These are phyloP conservation scores for Penicillium thymicola DNA, from an alignment of 2,329 filamentous ascomycete species.

Conservation along the genomic window DNA sequence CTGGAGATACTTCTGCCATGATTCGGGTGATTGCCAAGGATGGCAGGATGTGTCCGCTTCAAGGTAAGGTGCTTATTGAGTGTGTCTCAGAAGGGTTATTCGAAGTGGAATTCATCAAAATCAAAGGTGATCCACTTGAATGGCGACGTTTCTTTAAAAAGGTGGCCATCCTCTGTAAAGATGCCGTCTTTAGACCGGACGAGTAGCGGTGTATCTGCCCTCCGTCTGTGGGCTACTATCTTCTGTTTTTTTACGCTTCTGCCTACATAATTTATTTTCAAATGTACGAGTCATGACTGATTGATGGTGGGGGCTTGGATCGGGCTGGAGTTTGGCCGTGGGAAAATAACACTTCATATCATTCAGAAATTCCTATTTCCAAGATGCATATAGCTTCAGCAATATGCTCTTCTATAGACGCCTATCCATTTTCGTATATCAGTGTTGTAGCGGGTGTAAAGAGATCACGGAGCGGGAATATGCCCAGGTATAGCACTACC, in stretches of 20 bases:
- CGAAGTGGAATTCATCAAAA: constrained; percentile 88
- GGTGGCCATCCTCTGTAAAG: constrained; percentile 81
- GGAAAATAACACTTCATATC: neutral
- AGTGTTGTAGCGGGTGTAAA: neutral
- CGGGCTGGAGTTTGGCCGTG: constrained; percentile 8
- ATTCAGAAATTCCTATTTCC: neutral
- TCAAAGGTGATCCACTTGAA: constrained; percentile 92
- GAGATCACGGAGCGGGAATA: too few species aligned
- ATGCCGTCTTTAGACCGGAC: constrained; percentile 68
- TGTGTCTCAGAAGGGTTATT: constrained; percentile 58
- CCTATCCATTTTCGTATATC: too few species aligned
- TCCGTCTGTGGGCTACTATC: neutral
- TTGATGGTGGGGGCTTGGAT: neutral
- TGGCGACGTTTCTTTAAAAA: constrained; percentile 98
- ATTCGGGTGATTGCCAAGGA: constrained; percentile 70
- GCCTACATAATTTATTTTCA: neutral
- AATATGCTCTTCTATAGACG: neutral
- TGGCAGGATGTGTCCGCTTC: constrained; percentile 48
- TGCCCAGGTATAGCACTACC: too few species aligned
- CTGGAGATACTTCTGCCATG: constrained; percentile 53
- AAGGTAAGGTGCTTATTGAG: constrained; percentile 46
- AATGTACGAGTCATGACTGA: constrained; percentile 14
- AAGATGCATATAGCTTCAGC: constrained; percentile 1
- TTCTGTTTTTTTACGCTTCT: neutral
- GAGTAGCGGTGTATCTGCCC: constrained; percentile 18